A percentile compares a stretch with the other conserved stretches of the same genome.
phyloP scores from a whole-genome alignment of 2,329 filamentous ascomycete genomes.

The Paramyrothecium sp. region DNA sequence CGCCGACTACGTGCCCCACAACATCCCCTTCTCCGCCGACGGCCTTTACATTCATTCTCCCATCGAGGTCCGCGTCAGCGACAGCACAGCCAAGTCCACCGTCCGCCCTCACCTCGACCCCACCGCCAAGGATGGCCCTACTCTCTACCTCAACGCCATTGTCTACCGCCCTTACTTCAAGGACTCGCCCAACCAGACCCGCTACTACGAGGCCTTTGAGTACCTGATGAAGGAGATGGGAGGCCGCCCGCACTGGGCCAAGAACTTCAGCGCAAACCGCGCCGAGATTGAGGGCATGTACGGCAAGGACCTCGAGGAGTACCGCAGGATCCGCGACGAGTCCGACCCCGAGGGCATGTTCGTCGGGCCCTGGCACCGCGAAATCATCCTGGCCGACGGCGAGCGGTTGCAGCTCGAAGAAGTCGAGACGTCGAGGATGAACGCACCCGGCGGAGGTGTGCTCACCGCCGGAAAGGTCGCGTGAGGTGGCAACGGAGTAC shows the following conservation, averaged over 20 bases:
- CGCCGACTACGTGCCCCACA: conserved; percentile 58
- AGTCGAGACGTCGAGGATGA: conserved; percentile 26
- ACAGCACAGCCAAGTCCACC: conserved; percentile 50
- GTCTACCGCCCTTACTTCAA: conserved; percentile 79
- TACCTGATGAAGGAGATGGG: conserved; percentile 85
- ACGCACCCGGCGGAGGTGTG: conserved; percentile 21
- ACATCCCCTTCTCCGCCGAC: conserved; percentile 78
- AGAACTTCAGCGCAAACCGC: conserved; percentile 72
- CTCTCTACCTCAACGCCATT: conserved; percentile 86
- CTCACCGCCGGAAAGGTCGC: conserved; percentile 17
- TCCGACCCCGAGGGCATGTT: conserved; percentile 85
- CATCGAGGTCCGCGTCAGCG: conserved; percentile 83
- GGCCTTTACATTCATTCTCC: conserved; percentile 86
- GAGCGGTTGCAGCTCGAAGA: conserved; percentile 34
- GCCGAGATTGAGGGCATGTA: conserved; percentile 67
- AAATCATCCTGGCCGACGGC: conserved; percentile 53
- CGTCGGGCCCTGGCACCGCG: conserved; percentile 84
- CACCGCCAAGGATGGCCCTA: conserved; percentile 65
- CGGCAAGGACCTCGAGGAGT: conserved; percentile 63
- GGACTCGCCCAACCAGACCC: conserved; percentile 72
- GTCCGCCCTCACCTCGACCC: conserved; percentile 63
- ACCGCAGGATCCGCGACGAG: conserved; percentile 65
- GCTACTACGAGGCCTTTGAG: conserved; percentile 89
- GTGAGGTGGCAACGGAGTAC: neutral
- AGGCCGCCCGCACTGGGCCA: conserved; percentile 86